phyloP scores from a whole-genome alignment of 495 filamentous ascomycete genomes.

The Podospora didyma region DNA sequence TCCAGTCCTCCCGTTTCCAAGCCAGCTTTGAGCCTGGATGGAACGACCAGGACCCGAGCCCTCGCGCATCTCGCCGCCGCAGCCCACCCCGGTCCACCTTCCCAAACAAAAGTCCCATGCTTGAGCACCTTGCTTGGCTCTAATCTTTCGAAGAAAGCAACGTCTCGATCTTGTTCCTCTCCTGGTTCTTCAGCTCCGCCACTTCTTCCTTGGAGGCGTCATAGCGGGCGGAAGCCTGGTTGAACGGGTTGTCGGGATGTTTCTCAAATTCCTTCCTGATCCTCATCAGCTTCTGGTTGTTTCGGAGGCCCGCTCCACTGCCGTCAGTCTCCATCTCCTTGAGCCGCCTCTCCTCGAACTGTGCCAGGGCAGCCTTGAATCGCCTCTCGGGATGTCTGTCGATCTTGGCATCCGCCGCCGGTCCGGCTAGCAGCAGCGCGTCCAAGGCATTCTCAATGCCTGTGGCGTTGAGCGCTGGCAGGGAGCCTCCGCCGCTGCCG shows the following conservation, averaged over 20 bases:
- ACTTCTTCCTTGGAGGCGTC: conserved; percentile 80
- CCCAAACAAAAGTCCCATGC: not conserved
- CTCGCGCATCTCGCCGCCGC: no score
- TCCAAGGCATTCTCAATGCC: conserved; percentile 92
- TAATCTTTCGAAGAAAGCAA: conserved; percentile 47
- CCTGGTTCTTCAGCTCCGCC: conserved; percentile 55
- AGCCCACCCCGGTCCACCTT: not conserved
- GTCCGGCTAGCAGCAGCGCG: conserved; percentile 62
- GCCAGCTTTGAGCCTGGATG: no score
- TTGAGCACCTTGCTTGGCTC: not conserved
- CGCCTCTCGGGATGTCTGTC: conserved; percentile 83
- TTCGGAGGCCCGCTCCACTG: conserved; percentile 63
- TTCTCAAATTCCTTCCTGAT: conserved; percentile 87
- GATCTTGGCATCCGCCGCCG: conserved; percentile 53
- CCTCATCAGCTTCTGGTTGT: conserved; percentile 73
- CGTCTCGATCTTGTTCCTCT: conserved; percentile 71
- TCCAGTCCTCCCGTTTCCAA: no score
- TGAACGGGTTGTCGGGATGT: conserved; percentile 89
- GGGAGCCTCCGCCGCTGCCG: conserved; percentile 32
- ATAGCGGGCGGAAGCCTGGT: conserved; percentile 67
- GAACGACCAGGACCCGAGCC: no score
- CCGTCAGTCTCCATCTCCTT: conserved; percentile 79
- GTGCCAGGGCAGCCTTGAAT: conserved; percentile 84
- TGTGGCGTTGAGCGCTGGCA: conserved; percentile 63
- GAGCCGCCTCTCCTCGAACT: conserved; percentile 78